Evolutionary conservation across 1,284 basidiomycete species (phyloP).

Genomic region (Naganishia sp.): DNA sequence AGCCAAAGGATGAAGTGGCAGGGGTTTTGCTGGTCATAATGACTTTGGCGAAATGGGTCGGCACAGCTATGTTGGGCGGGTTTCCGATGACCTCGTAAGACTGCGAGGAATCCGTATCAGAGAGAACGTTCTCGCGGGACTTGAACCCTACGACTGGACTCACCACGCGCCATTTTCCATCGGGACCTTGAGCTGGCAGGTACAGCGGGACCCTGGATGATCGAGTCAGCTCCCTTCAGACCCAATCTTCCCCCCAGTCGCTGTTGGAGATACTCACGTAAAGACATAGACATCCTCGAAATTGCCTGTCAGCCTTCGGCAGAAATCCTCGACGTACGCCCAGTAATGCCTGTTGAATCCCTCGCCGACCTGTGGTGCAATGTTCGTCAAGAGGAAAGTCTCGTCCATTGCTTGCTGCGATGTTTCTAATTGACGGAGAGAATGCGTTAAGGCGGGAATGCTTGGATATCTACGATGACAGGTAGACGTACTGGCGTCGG

Average conservation of each 20-base stretch:
- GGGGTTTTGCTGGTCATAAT: constrained; percentile 75
- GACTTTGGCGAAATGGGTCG: constrained; percentile 98
- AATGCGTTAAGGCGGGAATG: neutral
- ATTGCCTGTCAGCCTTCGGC: constrained; percentile 76
- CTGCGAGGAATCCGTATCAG: constrained; percentile 52
- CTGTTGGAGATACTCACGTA: constrained; percentile 58
- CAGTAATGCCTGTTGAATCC: constrained; percentile 99
- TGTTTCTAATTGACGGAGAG: constrained; percentile 16
- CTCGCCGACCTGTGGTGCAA: constrained; percentile 95
- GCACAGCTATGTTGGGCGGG: constrained; percentile 86
- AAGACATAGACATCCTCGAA: constrained; percentile 97
- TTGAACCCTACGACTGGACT: constrained; percentile 49
- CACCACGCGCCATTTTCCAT: constrained; percentile 93
- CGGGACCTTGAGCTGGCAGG: constrained; percentile 76
- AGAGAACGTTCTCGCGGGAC: no score
- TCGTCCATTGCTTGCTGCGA: constrained; percentile 89
- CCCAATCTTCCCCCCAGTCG: neutral
- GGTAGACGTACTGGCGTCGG: constrained; percentile 74
- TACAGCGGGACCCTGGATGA: constrained; percentile 75
- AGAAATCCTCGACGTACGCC: constrained; percentile 97
- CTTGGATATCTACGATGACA: neutral
- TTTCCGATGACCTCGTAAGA: constrained; percentile 90
- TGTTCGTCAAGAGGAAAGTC: constrained; percentile 93
- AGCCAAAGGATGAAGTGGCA: constrained; percentile 45
- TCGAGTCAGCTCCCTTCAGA: neutral